phyloP scores from a whole-genome alignment of 2,329 filamentous ascomycete species.

The Sarocladium kiliense region DNA sequence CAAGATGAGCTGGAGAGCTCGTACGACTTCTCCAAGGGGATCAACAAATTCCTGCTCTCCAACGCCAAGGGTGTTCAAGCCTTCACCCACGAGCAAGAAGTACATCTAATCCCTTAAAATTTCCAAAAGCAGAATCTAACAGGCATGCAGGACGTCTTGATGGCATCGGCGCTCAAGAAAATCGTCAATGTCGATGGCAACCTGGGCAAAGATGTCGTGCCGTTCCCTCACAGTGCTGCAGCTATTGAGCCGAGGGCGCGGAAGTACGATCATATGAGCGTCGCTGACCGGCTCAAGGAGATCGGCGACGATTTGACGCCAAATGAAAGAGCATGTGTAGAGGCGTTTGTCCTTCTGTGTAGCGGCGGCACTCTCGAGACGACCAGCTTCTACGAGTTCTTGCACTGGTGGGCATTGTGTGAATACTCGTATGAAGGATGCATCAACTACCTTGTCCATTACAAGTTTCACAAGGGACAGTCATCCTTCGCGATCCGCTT shows the following conservation, averaged over 20 bases:
- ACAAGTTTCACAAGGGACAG: slow-evolving; percentile 23
- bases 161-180: slow-evolving; percentile 12
- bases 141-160: slow-evolving; percentile 16
- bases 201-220: slow-evolving; percentile 17
- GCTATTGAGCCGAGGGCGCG: slow-evolving; percentile 9
- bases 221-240: slow-evolving; percentile 15
- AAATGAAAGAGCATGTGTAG: slow-evolving; percentile 18
- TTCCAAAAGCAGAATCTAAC: neutral
- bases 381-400: slow-evolving; percentile 14
- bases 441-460: slow-evolving; percentile 14
- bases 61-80: neutral
- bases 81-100: neutral
- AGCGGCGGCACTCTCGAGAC: slow-evolving; percentile 18
- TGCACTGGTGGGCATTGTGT: slow-evolving; percentile 15
- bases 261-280: slow-evolving; percentile 19
- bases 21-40: slow-evolving; percentile 11
- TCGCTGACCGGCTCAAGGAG: slow-evolving; percentile 20
- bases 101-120: too few species aligned
- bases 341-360: slow-evolving; percentile 18
- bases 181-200: slow-evolving; percentile 20
- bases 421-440: slow-evolving; percentile 16
- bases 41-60: slow-evolving; percentile 7
- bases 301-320: slow-evolving; percentile 18
- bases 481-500: slow-evolving; percentile 19
- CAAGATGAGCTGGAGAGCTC: slow-evolving; percentile 19